Evolutionary conservation across 768 basidiomycete genomes (phyloP).

Genomic region (Phlebiopsis flavidoalba): DNA sequence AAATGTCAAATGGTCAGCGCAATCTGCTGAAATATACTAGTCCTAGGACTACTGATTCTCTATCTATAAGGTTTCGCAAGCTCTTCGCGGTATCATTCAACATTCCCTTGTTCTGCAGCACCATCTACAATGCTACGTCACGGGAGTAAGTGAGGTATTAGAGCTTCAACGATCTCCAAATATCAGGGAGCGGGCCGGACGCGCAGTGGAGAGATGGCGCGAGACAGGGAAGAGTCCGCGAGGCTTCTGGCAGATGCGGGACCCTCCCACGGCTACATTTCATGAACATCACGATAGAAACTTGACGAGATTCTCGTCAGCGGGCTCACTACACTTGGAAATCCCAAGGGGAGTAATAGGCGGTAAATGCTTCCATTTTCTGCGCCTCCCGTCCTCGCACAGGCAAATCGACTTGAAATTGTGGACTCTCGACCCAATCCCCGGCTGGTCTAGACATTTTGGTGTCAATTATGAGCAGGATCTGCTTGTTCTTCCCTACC

Average conservation of each 20-base stretch:
- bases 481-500: not conserved
- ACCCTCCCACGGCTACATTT: not conserved
- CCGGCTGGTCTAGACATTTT: not conserved
- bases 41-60: no score
- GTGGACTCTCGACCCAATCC: not conserved
- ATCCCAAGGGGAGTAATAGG: not conserved
- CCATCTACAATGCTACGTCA: no score
- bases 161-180: not conserved
- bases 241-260: no score
- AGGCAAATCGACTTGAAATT: not conserved
- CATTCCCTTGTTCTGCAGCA: no score
- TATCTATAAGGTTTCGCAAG: no score
- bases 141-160: no score
- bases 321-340: not conserved
- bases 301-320: not conserved
- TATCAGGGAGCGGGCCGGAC: not conserved
- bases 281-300: not conserved
- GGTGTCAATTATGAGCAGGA: not conserved
- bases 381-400: not conserved
- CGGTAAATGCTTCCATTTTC: not conserved
- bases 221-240: not conserved
- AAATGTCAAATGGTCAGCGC: no score
- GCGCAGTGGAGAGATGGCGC: not conserved
- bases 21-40: no score
- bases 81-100: no score